Percentiles rank a stretch among this genome's conserved stretches.
Evolutionary conservation across 306 rosid genomes (phyloP).

Genomic region (Cucumis cinereus): DNA sequence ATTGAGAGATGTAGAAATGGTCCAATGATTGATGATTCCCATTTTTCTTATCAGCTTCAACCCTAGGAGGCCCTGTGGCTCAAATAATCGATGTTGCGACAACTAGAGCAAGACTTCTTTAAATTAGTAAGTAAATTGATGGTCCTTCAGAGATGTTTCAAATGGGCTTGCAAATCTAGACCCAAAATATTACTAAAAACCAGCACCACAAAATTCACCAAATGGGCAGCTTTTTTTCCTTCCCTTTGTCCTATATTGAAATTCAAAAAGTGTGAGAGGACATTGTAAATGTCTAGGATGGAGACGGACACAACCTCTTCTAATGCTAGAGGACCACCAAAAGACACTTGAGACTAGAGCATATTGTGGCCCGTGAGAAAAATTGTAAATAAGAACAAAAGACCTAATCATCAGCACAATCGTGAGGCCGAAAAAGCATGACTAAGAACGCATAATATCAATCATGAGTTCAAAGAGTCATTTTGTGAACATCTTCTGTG

Average conservation of each 20-base stretch:
- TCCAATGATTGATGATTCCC: background rate
- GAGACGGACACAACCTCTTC: too few relatives aligned
- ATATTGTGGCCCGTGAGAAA: too few relatives aligned
- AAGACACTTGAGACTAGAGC: too few relatives aligned
- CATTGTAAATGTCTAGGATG: too few relatives aligned
- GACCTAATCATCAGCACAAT: background rate
- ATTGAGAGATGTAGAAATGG: background rate
- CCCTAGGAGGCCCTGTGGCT: background rate
- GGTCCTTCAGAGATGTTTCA: background rate
- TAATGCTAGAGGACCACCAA: too few relatives aligned
- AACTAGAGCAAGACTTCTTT: background rate
- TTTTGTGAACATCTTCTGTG: background rate
- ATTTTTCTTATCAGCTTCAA: background rate
- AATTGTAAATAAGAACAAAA: background rate
- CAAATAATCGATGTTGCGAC: background rate
- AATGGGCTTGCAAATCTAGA: background rate
- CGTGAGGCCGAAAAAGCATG: background rate
- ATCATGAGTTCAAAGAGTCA: background rate
- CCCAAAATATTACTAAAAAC: background rate
- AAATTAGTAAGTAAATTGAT: background rate
- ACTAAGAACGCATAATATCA: background rate
- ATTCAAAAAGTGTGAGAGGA: too few relatives aligned
- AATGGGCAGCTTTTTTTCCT: too few relatives aligned
- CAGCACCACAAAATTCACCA: background rate
- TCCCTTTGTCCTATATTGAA: too few relatives aligned